phyloP scores from a whole-genome alignment of 2,329 filamentous ascomycete genomes.

The Neodidymelliopsis sp. region DNA sequence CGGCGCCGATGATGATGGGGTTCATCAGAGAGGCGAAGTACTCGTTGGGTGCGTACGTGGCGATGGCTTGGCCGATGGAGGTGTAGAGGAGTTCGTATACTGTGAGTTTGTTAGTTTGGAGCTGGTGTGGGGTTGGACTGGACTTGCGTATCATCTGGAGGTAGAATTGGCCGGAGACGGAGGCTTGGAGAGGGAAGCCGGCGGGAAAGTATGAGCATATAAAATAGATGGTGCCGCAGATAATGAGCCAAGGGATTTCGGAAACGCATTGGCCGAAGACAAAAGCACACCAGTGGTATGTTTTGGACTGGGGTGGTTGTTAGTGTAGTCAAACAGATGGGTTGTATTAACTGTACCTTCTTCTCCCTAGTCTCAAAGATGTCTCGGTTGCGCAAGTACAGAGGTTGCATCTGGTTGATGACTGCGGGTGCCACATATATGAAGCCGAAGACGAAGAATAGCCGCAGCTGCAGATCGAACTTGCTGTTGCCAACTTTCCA shows the following conservation, averaged over 20 bases:
- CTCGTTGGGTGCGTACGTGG: conserved; percentile 48
- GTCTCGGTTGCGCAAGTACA: conserved; percentile 52
- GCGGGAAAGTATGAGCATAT: conserved; percentile 69
- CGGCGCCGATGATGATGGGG: conserved; percentile 7
- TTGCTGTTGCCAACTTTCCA: conserved; percentile 23
- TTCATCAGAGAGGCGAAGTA: conserved; percentile 60
- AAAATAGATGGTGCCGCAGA: conserved; percentile 69
- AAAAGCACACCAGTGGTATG: conserved; percentile 76
- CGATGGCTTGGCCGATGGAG: conserved; percentile 62
- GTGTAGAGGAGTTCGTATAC: conserved; percentile 53
- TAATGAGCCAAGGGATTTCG: conserved; percentile 69
- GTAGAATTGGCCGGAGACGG: neutral
- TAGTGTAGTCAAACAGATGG: too few species aligned
- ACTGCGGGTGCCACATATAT: conserved; percentile 47
- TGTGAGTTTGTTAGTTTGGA: neutral
- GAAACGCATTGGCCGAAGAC: conserved; percentile 72
- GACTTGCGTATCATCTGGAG: neutral
- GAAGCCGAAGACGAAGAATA: conserved; percentile 59
- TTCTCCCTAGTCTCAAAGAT: conserved; percentile 65
- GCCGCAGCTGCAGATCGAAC: conserved; percentile 49
- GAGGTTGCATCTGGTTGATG: conserved; percentile 47
- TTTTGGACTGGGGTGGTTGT: conserved; percentile 58
- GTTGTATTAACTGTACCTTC: conserved; percentile 39
- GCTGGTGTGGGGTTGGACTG: neutral
- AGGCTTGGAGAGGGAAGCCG: conserved; percentile 3